Base-by-base conservation (phyloP, 2,329 filamentous ascomycete species). In the Pyrenochaeta sp. region DNA sequence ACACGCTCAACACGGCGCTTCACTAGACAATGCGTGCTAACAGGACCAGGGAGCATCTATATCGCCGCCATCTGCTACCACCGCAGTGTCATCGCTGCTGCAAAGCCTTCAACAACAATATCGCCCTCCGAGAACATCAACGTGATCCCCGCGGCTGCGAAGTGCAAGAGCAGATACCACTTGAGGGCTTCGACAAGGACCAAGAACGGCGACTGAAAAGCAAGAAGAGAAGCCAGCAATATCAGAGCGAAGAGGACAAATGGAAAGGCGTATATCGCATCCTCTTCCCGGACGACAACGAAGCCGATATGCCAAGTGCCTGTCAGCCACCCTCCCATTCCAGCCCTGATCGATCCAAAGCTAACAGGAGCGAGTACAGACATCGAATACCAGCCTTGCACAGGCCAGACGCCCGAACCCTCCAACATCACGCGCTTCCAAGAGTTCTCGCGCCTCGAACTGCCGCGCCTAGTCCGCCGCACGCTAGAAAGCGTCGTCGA, bases 51-150 rank as follows among this genome's bases (percentile, higher is more conserved):
- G 67, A 70, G 39, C 67, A 70, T 50, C 58, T 70, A 5, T 70
- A 70, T 53, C 67, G 67, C 19, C 61, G 66, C 6, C 68, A 71
- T 48, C 48, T 69, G 12, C 57, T 71, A 2, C 68, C 66, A 9
- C 66, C 66, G 9, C 68, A 71, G 50, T 71, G 68, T 46, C 54
- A 71, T 28, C 60, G 68, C 5, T 71, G 68, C 46, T 71, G 66
- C 39, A 54, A 60, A 1, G 67, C 63, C 0, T 71, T 71, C 49
- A 27, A 57, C 2, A 67, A 64, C 27, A 66, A 71, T 15, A 44
- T 66, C 2, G 52, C 49, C 0, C 63, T 71, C 6, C 65, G 65
- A 27, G 68, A 69, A 51, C 68, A 71, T 34, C 68, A 69, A 45
- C 62, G 68, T 15, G 68, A 71, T 36, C 46, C 59, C 2, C 50